These are phyloP conservation scores for Phytophthora europaea DNA, from an alignment of 352 stramenopile species.

Conservation along the genomic window DNA sequence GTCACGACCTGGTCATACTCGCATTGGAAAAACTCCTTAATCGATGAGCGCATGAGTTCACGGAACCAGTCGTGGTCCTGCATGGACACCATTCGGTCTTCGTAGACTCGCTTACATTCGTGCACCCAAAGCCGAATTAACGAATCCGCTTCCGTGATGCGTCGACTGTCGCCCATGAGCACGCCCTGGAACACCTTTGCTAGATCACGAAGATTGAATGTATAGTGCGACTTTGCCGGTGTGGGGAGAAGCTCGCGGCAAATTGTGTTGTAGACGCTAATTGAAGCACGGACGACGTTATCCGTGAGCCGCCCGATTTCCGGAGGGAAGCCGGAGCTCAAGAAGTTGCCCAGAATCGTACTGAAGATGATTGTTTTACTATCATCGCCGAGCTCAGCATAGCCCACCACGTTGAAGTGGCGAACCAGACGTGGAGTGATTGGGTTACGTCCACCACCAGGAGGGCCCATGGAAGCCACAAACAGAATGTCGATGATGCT, in stretches of 20 bases:
- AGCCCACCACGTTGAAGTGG: constrained; percentile 96
- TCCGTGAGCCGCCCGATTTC: constrained; percentile 71
- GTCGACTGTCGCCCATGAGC: constrained; percentile 86
- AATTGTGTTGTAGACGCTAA: constrained; percentile 94
- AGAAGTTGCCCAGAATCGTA: constrained; percentile 93
- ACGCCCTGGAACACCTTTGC: constrained; percentile 95
- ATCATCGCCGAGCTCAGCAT: constrained; percentile 90
- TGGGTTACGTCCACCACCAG: constrained; percentile 93
- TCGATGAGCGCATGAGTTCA: constrained; percentile 68
- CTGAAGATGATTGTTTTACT: constrained; percentile 94
- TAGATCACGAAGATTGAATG: constrained; percentile 96
- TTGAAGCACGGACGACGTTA: constrained; percentile 85
- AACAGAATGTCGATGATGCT: constrained; percentile 92
- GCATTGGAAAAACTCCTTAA: constrained; percentile 81
- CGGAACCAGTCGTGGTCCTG: constrained; percentile 94
- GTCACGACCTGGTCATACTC: constrained; percentile 87
- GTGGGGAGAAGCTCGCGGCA: constrained; percentile 92
- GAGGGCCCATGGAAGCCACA: constrained; percentile 93
- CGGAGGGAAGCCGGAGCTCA: constrained; percentile 44
- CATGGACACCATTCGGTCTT: constrained; percentile 93
- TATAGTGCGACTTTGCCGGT: constrained; percentile 96
- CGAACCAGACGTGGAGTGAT: constrained; percentile 92
- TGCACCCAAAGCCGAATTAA: constrained; percentile 94
- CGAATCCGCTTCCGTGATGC: constrained; percentile 64
- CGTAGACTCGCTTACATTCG: constrained; percentile 95